Evolutionary conservation across 306 rosid genomes (phyloP).

Genomic region (Ziziphus jujuba): DNA sequence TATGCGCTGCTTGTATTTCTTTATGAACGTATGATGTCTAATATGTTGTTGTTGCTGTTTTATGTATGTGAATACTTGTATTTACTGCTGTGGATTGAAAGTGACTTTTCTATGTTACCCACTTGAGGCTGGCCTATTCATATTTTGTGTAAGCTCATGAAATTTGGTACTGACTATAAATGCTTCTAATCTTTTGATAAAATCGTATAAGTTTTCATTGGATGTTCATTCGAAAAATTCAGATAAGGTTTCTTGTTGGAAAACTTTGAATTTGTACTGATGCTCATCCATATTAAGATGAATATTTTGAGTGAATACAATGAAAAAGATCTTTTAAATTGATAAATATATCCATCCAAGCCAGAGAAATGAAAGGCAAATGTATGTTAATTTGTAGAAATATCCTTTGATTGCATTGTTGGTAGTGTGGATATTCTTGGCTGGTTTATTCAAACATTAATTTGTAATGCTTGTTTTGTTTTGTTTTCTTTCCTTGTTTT

Average conservation of each 20-base stretch:
- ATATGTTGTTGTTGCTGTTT: not conserved
- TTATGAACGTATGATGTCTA: not conserved
- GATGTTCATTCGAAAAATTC: no score
- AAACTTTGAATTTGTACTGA: no score
- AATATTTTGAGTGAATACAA: no score
- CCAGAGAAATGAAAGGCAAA: no score
- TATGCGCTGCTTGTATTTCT: not conserved
- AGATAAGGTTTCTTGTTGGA: no score
- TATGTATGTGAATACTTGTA: not conserved
- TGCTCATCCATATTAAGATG: no score
- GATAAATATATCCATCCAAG: no score
- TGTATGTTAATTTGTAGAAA: no score
- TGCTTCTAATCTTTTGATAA: not conserved
- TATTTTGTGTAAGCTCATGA: constrained; percentile 2
- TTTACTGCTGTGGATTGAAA: not conserved
- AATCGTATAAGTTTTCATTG: not conserved
- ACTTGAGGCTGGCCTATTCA: not conserved
- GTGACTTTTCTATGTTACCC: not conserved
- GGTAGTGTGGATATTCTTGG: not conserved
- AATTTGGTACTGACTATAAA: not conserved
- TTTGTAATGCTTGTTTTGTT: not conserved
- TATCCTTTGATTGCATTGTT: no score
- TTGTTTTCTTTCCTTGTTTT: not conserved
- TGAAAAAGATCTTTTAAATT: no score
- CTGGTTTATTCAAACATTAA: not conserved